Base-by-base conservation (phyloP, 306 rosid species). In the Begonia peltatifolia region DNA sequence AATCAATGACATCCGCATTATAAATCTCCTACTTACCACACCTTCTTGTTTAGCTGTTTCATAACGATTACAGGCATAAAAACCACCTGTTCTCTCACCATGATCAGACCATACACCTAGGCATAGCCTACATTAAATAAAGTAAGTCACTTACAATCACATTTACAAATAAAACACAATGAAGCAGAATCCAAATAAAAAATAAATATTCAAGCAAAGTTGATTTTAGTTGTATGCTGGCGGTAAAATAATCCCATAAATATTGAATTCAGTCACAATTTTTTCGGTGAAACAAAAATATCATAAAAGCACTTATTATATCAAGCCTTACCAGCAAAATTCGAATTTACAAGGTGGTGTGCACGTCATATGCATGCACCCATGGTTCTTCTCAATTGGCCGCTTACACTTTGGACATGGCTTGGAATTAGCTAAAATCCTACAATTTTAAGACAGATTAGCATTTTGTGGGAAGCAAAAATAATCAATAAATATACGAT, bases 351-450 rank as follows among this genome's bases (percentile, higher is more conserved):
- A 87, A 18, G 96, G 96, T 13, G 84, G 82, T 9, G 83, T 76
- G 59, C 96, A 87, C 23, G 81, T 80, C 90, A 87, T 87, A 70
- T 87, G 96, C 83, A 78, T 87, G 68, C 96, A 87, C 11, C 96
- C 96, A 49, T 73, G 87, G 72, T 76, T 76, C 61, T 87, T 87
- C 67, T 87, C 96, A 52, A 87, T 87, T 4, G 94, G 83, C 46
- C 90, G 73, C 84, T 81, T 81, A 87, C 96, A 87, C 63, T 84
- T 73, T 25, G 96, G 96, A 63, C 96, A 87, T 5, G 96, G 84
- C 75, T 87, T 84, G 58, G 96, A 81, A 65, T 84, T 81, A 16
- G 85, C 94, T 47, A 87, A 82, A 49, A 87, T 87, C 96, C 66
- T 62, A 58, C 53, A 22, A 42, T 62, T 52, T 48, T 1, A 23